These are phyloP conservation scores for Pleurotus tuber-regium DNA, from an alignment of 768 basidiomycete species.

Conservation along the genomic window DNA sequence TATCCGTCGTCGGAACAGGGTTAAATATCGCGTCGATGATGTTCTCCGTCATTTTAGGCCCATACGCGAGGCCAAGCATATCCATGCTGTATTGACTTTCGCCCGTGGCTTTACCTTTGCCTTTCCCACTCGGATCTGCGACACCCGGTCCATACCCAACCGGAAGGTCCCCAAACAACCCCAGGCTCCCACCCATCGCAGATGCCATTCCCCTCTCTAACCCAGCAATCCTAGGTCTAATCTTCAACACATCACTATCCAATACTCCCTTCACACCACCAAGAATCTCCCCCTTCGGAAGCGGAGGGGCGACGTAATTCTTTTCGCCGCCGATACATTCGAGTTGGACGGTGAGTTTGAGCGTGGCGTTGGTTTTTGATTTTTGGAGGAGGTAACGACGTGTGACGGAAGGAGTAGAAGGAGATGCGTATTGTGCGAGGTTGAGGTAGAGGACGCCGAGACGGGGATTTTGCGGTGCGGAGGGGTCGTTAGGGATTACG, in stretches of 20 bases:
- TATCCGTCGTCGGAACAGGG: conserved; percentile 50
- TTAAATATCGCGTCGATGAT: conserved; percentile 83
- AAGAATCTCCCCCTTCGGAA: conserved; percentile 71
- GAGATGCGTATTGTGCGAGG: conserved; percentile 65
- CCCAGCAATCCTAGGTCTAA: conserved; percentile 50
- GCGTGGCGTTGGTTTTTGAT: conserved; percentile 77
- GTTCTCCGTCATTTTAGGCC: conserved; percentile 64
- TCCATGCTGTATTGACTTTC: conserved; percentile 32
- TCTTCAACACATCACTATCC: conserved; percentile 50
- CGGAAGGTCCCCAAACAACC: neutral
- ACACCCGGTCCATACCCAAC: conserved; percentile 3
- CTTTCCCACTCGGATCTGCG: conserved; percentile 1
- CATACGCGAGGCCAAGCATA: conserved; percentile 51
- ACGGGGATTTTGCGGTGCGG: conserved; percentile 54
- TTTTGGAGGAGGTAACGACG: conserved; percentile 66
- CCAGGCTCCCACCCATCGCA: conserved; percentile 35
- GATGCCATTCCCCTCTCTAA: conserved; percentile 38
- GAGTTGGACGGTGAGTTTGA: conserved; percentile 66
- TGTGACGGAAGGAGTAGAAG: conserved; percentile 52
- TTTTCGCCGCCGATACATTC: conserved; percentile 51
- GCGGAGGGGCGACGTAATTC: conserved; percentile 59
- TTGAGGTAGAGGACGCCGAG: conserved; percentile 69
- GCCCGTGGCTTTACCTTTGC: conserved; percentile 7
- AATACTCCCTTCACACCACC: conserved; percentile 64
- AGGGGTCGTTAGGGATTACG: conserved; percentile 54